Percentiles rank a stretch among this genome's conserved stretches.
Evolutionary conservation across 2,329 filamentous ascomycete species (phyloP).

Genomic region (Exophiala viscosa): DNA sequence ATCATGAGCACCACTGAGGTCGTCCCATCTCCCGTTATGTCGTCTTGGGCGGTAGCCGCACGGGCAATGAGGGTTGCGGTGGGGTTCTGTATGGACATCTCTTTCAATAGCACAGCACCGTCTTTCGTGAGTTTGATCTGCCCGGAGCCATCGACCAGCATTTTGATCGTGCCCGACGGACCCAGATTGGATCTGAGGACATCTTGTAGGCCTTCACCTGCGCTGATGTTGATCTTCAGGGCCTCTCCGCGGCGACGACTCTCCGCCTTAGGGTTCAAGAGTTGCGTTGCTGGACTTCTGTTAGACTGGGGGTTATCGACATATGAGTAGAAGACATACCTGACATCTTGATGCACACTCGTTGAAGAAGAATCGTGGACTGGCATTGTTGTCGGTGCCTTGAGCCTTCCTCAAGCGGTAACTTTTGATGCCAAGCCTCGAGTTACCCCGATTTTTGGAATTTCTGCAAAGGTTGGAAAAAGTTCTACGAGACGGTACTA

Average conservation of each 20-base stretch:
- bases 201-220: slow-evolving; percentile 88
- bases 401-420: neutral
- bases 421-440: neutral
- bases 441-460: neutral
- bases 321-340: slow-evolving; percentile 4
- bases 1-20: slow-evolving; percentile 94
- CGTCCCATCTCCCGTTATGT: slow-evolving; percentile 96
- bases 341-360: slow-evolving; percentile 11
- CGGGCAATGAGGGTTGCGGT: slow-evolving; percentile 79
- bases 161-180: slow-evolving; percentile 91
- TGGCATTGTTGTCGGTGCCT: slow-evolving; percentile 1
- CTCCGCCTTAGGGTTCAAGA: slow-evolving; percentile 98
- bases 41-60: slow-evolving; percentile 94
- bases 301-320: neutral
- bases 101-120: slow-evolving; percentile 76
- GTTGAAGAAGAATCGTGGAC: neutral
- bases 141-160: slow-evolving; percentile 72
- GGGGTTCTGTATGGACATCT: slow-evolving; percentile 60
- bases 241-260: slow-evolving; percentile 96
- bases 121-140: slow-evolving; percentile 99
- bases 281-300: slow-evolving; percentile 75
- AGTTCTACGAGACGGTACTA: neutral
- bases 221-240: slow-evolving; percentile 92
- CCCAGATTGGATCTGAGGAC: slow-evolving; percentile 95
- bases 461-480: neutral